phyloP scores from a whole-genome alignment of 1,284 basidiomycete genomes.

The Pseudozyma sp. region DNA sequence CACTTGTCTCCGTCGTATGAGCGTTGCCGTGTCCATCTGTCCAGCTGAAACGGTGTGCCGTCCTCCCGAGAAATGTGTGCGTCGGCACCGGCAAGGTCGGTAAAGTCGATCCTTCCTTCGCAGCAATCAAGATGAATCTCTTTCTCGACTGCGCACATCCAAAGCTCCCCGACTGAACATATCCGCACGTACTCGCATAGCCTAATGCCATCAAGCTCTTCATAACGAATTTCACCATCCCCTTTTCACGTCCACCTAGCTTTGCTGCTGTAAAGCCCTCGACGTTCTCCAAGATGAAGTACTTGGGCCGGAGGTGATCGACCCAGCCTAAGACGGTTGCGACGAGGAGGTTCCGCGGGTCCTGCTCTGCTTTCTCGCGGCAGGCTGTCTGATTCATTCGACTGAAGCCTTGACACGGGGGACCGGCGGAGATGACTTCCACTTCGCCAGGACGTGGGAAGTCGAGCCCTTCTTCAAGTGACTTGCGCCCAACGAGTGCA shows the following conservation, averaged over 20 bases:
- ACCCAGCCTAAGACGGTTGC: conserved; percentile 39
- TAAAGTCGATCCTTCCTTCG: conserved; percentile 6
- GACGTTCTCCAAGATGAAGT: conserved; percentile 43
- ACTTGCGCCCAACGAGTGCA: conserved; percentile 4
- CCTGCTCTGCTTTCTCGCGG: conserved; percentile 20
- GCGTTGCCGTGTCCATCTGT: neutral
- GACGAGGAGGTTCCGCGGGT: conserved; percentile 34
- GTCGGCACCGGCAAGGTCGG: conserved; percentile 29
- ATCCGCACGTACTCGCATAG: conserved; percentile 21
- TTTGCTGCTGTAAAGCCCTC: conserved; percentile 22
- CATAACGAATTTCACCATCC: conserved; percentile 30
- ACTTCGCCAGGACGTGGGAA: conserved; percentile 27
- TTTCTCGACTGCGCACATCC: conserved; percentile 36
- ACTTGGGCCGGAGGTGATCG: conserved; percentile 23
- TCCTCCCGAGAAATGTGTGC: conserved; percentile 22
- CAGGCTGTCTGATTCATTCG: conserved; percentile 16
- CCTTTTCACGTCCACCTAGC: conserved; percentile 20
- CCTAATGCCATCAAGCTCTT: conserved; percentile 22
- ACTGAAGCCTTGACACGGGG: conserved; percentile 45
- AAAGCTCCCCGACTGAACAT: conserved; percentile 29
- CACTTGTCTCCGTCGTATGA: neutral
- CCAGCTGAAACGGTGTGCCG: conserved; percentile 15
- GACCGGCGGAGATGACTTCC: conserved; percentile 33
- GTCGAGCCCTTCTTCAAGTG: neutral
- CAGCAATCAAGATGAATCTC: conserved; percentile 30